Evolutionary conservation across 345 rosid species (phyloP), one percentile per base, ranked within the genome.

Genomic region (Linum usitatissimum): DNA sequence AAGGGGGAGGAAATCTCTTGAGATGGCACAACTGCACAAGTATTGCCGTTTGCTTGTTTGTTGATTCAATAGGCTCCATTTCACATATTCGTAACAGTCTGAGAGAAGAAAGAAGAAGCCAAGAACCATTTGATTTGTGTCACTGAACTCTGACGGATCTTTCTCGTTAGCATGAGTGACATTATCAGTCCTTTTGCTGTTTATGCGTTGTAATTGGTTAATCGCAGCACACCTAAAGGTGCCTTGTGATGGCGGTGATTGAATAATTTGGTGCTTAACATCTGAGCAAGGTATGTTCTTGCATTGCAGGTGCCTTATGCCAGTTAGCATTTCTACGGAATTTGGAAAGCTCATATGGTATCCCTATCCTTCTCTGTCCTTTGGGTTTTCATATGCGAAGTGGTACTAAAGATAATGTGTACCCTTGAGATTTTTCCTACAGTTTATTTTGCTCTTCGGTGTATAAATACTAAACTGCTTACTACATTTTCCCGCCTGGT

Each of bases 291-390:
- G 18, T 6, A 17, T 18, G 30, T n/a, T n/a, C 6, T 28, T 19
- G 23, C 30, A 68, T 49, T 80, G 72, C 86, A 91, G 98, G 92
- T 64, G 84, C 98, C 59, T 79, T 88, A 70, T 83, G 88, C 70
- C 96, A 91, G 70, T 73, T 91, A 66, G 96, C 95, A 14, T 86
- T 86, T 73, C 78, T 88, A 57, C 64, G 75, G 53, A 79, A 72
- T 73, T 74, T 92, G 73, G 98, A 92, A 71, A 88, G 82, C 51
- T 82, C 96, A 1, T 72, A 83, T 9, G 88, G 96, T 92, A 81
- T 45, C 51, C 17, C 51, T 70, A 57, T 59, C 6, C 19, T 53
- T 39, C 6, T 59, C 57, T 36, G 8, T 10, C 51, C 10, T 10
- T 45, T 42, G 49, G 2, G 12, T 2, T 8, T 42, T 42, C 12